Percentiles rank a stretch among this genome's conserved stretches.
Conservation (phyloP, 2,329 filamentous ascomycete species). For the Diplodia intermedia region DNA sequence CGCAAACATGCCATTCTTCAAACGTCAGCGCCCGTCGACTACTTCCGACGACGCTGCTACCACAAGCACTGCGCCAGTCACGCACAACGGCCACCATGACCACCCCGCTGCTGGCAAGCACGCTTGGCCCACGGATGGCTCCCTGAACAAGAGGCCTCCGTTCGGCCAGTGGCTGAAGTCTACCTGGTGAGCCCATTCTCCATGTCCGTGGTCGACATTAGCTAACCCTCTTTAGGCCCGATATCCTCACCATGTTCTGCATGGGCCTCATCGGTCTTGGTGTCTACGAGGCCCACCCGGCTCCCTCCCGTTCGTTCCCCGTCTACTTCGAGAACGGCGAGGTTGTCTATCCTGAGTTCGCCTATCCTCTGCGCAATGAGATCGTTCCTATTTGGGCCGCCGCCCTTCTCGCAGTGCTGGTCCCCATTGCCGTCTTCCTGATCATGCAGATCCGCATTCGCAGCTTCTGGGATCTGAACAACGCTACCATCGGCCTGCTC, state of each 20-base stretch:
- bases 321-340: constrained; percentile 71
- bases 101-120: constrained; percentile 9
- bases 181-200: constrained; percentile 54
- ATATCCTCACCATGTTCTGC: constrained; percentile 70
- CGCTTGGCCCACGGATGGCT: not conserved
- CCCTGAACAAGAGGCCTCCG: constrained; percentile 52
- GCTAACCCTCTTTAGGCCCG: constrained; percentile 50
- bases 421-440: constrained; percentile 71
- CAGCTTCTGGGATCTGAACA: constrained; percentile 65
- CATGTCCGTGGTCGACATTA: not conserved
- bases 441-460: constrained; percentile 70
- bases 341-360: constrained; percentile 73
- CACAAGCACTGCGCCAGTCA: constrained; percentile 41
- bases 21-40: constrained; percentile 42
- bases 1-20: constrained; percentile 48
- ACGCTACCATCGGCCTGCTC: constrained; percentile 71
- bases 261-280: constrained; percentile 73
- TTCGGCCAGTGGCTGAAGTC: constrained; percentile 75
- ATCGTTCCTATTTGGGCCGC: constrained; percentile 75
- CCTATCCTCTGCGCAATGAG: constrained; percentile 70
- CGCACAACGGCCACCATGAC: constrained; percentile 35
- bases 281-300: constrained; percentile 71
- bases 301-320: constrained; percentile 72
- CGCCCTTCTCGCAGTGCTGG: constrained; percentile 67
- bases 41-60: constrained; percentile 45